Conservation (phyloP, 148 eudicot species). For the Polygonum aviculare region DNA sequence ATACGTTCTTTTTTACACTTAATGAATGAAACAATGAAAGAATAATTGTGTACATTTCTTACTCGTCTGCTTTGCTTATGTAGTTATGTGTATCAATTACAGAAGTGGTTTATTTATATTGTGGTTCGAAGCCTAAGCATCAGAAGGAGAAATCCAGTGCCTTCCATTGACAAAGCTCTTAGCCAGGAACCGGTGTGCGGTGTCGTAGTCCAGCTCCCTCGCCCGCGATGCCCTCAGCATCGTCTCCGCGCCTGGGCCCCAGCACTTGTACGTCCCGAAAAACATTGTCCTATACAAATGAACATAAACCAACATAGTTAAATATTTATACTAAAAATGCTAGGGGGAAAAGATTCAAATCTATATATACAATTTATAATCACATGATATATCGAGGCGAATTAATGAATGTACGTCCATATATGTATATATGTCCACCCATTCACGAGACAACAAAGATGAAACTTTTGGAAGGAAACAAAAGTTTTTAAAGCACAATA, state of each 20-base stretch:
- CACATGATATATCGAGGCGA: too few relatives aligned
- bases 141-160: slow-evolving; percentile 79
- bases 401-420: too few relatives aligned
- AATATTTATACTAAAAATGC: background rate
- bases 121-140: slow-evolving; percentile 32
- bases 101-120: background rate
- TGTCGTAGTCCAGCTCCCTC: slow-evolving; percentile 60
- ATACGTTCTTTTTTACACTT: background rate
- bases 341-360: too few relatives aligned
- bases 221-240: slow-evolving; percentile 74
- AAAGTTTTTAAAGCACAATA: background rate
- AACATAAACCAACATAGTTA: background rate
- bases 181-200: slow-evolving; percentile 75
- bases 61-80: background rate
- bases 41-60: background rate
- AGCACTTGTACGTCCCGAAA: slow-evolving; percentile 87
- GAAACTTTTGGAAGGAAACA: background rate
- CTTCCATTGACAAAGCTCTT: slow-evolving; percentile 97
- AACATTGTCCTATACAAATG: slow-evolving; percentile 52
- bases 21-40: background rate
- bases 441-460: background rate
- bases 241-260: slow-evolving; percentile 83
- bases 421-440: background rate
- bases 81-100: background rate
- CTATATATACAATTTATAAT: too few relatives aligned